Evolutionary conservation across 1,284 basidiomycete species (phyloP), one percentile per base, ranked within the genome.

Genomic region (Cryptococcus sp.): DNA sequence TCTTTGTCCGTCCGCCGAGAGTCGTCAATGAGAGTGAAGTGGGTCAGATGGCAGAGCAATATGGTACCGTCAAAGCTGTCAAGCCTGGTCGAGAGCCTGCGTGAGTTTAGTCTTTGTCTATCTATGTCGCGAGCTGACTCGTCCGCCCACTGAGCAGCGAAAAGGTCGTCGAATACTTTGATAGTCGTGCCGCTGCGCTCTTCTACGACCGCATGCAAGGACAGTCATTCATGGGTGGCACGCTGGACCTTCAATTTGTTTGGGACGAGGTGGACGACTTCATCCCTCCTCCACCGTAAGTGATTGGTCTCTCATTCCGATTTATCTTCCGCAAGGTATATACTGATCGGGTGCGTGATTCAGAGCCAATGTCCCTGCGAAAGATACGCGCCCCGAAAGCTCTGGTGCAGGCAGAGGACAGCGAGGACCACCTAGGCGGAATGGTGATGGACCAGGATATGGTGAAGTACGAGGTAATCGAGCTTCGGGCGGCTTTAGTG

Each of bases 61-160:
- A 89, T 66, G 95, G 95, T 16, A 93, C 95, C 65, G 85, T 99
- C 59, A 95, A 94, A 74, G 80, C 83, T 5, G 83, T 98, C 20
- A 85, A 82, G 63, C 80, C 85, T 5, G 81, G 84, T 15, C 83
- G 83, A 50, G 86, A 88, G 51, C 79, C 80, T 29, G 89, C 91
- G 91, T 92, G 62, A 60, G 85, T 80, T 8, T 5, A 58, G 43
- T 25, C 22, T 20, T 54, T 20, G 41, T 44, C 11, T 25, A 10
- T 16, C 17, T 26, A 10, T 10, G 26, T 20, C 25, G n/a, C 17
- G n/a, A n/a, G 37, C 16, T 22, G 45, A 53, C n/a, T 44, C 5
- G 17, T 38, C 2, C 19, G 17, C 47, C 3, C 15, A 19, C 20
- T 25, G 51, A 34, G 39, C 58, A 93, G 91, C 65, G 87, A 90